phyloP scores from a whole-genome alignment of 352 stramenopile species.

The Phytophthora lateralis region DNA sequence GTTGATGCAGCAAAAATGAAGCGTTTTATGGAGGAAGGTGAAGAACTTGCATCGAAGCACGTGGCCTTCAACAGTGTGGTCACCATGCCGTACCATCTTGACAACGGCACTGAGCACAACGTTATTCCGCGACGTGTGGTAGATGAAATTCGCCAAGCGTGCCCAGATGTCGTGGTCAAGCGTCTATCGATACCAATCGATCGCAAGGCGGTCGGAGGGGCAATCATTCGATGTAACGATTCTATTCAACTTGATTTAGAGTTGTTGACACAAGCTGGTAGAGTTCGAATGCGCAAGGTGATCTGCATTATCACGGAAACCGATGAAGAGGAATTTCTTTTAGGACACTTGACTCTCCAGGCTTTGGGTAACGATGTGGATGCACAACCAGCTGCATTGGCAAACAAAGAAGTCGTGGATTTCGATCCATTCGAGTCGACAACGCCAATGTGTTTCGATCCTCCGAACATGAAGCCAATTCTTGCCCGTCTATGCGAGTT shows the following conservation, averaged over 20 bases:
- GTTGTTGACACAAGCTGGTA: not conserved
- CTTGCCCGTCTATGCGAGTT: conserved; percentile 1
- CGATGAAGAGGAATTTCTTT: conserved; percentile 2
- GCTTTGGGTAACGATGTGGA: conserved; percentile 6
- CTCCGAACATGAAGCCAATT: conserved; percentile 6
- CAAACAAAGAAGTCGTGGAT: conserved; percentile 8
- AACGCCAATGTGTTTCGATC: conserved; percentile 6
- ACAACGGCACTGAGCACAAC: conserved; percentile 7
- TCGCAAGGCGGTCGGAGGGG: conserved; percentile 3
- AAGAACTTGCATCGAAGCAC: not conserved
- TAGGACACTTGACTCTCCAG: not conserved
- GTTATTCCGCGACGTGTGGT: conserved; percentile 1
- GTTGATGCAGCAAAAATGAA: conserved; percentile 11
- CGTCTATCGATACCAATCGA: not conserved
- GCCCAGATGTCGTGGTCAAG: not conserved
- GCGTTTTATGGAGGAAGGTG: not conserved
- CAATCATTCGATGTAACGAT: not conserved
- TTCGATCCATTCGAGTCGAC: conserved; percentile 10
- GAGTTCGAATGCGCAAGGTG: not conserved
- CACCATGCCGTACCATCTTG: conserved; percentile 1
- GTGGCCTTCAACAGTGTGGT: conserved; percentile 10
- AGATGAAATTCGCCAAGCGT: conserved; percentile 1
- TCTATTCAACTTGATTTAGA: conserved; percentile 2
- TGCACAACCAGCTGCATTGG: conserved; percentile 3
- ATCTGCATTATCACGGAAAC: conserved; percentile 13